Evolutionary conservation across 202 grass and related monocot genomes (phyloP).

Genomic region (Tripidium arundinaceum): DNA sequence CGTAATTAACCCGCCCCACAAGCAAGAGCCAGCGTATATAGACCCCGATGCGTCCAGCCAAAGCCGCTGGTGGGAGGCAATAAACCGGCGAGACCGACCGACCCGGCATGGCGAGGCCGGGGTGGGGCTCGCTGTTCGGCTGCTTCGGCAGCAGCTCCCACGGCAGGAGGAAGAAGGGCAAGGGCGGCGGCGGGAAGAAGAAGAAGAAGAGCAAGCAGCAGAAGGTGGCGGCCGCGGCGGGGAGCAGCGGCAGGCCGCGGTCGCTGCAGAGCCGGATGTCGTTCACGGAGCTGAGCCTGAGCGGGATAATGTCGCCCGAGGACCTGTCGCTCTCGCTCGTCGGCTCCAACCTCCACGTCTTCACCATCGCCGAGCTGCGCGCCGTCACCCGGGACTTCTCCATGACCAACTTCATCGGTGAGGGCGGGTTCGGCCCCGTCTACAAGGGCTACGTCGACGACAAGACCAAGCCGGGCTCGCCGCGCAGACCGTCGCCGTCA

Average conservation of each 20-base stretch:
- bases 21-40: constrained; percentile 19
- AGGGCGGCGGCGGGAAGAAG: background rate
- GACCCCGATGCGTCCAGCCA: constrained; percentile 28
- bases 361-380: constrained; percentile 68
- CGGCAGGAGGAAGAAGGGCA: too few species aligned
- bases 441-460: constrained; percentile 86
- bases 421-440: constrained; percentile 69
- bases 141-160: constrained; percentile 36
- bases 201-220: constrained; percentile 12
- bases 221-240: constrained; percentile 19
- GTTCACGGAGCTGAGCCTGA: constrained; percentile 62
- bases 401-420: constrained; percentile 71
- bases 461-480: constrained; percentile 52
- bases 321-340: constrained; percentile 68
- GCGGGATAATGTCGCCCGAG: constrained; percentile 66
- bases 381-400: constrained; percentile 57
- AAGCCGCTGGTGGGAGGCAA: constrained; percentile 10
- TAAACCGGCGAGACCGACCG: background rate
- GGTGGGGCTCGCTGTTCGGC: constrained; percentile 49
- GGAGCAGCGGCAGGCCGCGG: constrained; percentile 3
- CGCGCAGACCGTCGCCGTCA: constrained; percentile 64
- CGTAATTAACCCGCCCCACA: background rate
- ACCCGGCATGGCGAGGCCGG: constrained; percentile 30
- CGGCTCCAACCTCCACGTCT: constrained; percentile 63
- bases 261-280: constrained; percentile 58